These are phyloP conservation scores for Cordyceps fumosorosea DNA, from an alignment of 2,329 filamentous ascomycete species.

Conservation along the genomic window DNA sequence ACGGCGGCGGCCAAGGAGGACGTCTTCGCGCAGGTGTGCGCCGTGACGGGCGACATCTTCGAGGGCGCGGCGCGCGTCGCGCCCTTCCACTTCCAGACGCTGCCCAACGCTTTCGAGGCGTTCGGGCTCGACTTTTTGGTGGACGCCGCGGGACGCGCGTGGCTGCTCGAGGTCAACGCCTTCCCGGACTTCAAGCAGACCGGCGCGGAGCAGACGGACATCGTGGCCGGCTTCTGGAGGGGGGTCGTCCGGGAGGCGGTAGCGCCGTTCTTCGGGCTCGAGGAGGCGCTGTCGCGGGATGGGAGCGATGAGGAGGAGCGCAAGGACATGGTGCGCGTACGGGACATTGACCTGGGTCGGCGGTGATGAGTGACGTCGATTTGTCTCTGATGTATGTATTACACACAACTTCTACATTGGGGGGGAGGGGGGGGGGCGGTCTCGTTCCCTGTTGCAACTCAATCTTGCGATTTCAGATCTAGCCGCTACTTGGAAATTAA, in stretches of 20 bases:
- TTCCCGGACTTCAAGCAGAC: constrained; percentile 96
- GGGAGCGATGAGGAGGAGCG: constrained; percentile 17
- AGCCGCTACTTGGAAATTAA: not conserved
- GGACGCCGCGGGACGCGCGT: constrained; percentile 56
- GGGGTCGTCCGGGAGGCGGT: constrained; percentile 65
- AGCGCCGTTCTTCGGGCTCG: constrained; percentile 54
- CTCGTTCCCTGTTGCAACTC: not conserved
- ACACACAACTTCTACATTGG: too few species aligned
- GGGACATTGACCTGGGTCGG: constrained; percentile 47
- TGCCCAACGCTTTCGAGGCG: constrained; percentile 84
- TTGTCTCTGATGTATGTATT: not conserved
- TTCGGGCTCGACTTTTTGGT: constrained; percentile 90
- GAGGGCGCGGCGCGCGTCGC: constrained; percentile 79
- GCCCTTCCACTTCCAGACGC: constrained; percentile 84
- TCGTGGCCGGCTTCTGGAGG: constrained; percentile 73
- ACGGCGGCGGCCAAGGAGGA: constrained; percentile 46
- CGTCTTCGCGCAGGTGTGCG: constrained; percentile 70
- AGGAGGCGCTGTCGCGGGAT: constrained; percentile 17
- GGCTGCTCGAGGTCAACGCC: constrained; percentile 87
- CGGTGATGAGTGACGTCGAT: constrained; percentile 20
- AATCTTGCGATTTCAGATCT: constrained; percentile 5
- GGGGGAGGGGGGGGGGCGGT: not conserved
- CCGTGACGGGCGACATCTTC: constrained; percentile 69
- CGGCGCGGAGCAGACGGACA: constrained; percentile 65
- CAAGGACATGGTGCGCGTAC: constrained; percentile 45